These are phyloP conservation scores for Hydrangea macrophylla DNA, from an alignment of 148 eudicot species.

Conservation along the genomic window DNA sequence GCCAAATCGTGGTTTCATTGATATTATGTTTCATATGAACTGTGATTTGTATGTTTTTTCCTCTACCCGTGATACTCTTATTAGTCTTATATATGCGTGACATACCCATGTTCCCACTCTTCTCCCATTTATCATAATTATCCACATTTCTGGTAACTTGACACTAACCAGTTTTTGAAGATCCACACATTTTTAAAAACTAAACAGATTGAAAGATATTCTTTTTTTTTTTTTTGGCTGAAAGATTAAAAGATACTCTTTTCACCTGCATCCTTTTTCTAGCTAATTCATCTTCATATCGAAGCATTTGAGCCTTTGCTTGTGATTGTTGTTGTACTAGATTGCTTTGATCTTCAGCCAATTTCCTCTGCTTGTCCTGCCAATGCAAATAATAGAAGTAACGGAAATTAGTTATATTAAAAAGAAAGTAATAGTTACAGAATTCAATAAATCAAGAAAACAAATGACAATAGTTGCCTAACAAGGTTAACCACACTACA, in stretches of 20 bases:
- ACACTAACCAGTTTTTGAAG: neutral
- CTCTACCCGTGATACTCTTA: no score
- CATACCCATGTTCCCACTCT: no score
- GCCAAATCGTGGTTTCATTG: no score
- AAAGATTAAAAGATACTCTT: no score
- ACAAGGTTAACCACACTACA: no score
- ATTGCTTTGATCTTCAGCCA: constrained; percentile 90
- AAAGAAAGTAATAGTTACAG: neutral
- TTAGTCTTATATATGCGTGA: no score
- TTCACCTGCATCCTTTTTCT: constrained; percentile 91
- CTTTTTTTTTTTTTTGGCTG: no score
- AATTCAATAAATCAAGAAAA: neutral
- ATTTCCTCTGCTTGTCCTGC: constrained; percentile 76
- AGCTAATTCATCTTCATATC: constrained; percentile 88
- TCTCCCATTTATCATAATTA: no score
- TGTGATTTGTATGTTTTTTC: no score
- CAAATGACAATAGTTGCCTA: no score
- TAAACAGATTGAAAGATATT: neutral
- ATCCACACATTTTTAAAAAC: neutral
- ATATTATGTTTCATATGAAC: no score
- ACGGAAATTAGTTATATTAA: neutral
- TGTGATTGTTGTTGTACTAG: constrained; percentile 79
- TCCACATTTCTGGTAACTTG: neutral
- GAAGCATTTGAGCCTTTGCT: constrained; percentile 78
- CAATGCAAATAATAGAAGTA: constrained; percentile 13